Base-by-base conservation (phyloP, 163 green algal genomes). In the Smithsoniella earleae region DNA sequence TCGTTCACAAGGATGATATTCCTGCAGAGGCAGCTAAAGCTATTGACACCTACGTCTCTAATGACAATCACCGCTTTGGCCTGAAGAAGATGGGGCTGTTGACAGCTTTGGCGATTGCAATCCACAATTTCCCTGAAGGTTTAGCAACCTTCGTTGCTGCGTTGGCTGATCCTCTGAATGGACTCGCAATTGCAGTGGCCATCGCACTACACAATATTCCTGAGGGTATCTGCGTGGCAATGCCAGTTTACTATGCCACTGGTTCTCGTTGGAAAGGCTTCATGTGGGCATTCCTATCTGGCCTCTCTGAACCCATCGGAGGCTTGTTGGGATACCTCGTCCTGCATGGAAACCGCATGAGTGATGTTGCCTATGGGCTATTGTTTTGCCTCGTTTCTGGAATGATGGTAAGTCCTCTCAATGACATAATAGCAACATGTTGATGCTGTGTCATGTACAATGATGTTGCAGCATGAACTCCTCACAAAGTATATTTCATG, bases 241-340 rank as follows among this genome's bases (percentile, higher is more conserved):
- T 95, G 77, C 89, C 89, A 2, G 85, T 95, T 22, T 95, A 89
- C 78, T 93, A 89, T 52, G 82, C 89, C 31, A 95, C 88, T 1
- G 82, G 82, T 54, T 81, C 40, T 58, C 79, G 76, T 22, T 84
- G 65, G 77, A 88, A 87, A 34, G 88, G 77, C 13, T 89, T 94
- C 74, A 52, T 81, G 18, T 94, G 88, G 88, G 78, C 76, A 31
- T 82, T 84, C 25, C 31, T 91, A 8, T 84, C 69, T 3, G 88
- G 85, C 52, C 3, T 90, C 3, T 82, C 79, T 8, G 88, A 94
- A 78, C 86, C 86, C 2, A 76, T 94, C 22, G 88, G 88, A 25
- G 88, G 75, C 6, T 62, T 93, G 8, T 28, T 93, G 6, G 87
- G 79, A 27, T 88, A 81, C 43, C 45, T 80, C 44, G 46, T 82